phyloP scores from a whole-genome alignment of 164 flowering plant species.

The Berberis vulgaris region DNA sequence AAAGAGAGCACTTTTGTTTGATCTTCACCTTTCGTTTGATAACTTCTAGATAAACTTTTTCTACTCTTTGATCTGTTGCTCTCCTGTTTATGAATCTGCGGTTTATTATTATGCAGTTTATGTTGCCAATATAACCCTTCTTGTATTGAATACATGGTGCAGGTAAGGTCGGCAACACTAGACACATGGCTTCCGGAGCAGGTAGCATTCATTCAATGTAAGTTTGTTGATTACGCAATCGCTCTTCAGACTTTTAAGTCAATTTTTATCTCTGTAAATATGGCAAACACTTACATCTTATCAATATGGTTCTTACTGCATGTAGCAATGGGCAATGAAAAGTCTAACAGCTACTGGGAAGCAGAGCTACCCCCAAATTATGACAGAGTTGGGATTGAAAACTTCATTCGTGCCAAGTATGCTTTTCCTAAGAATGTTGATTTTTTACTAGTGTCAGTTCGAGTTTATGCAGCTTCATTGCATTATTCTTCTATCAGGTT shows the following conservation, averaged over 20 bases:
- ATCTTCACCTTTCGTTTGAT: too few relatives aligned
- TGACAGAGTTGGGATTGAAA: slow-evolving; percentile 91
- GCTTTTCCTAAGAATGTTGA: slow-evolving; percentile 11
- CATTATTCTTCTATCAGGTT: neutral
- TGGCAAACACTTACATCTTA: neutral
- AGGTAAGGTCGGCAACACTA: slow-evolving; percentile 91
- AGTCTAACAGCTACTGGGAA: slow-evolving; percentile 84
- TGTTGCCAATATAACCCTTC: neutral
- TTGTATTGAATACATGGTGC: slow-evolving; percentile 12
- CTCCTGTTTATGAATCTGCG: neutral
- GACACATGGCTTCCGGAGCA: slow-evolving; percentile 99
- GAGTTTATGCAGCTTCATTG: neutral
- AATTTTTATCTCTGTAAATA: neutral
- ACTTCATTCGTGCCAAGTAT: slow-evolving; percentile 95
- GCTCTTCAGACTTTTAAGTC: neutral
- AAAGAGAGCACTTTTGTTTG: too few relatives aligned
- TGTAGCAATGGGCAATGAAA: slow-evolving; percentile 90
- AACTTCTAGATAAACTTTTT: too few relatives aligned
- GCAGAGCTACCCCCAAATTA: slow-evolving; percentile 89
- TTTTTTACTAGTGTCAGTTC: neutral
- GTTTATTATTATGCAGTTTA: neutral
- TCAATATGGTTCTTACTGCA: slow-evolving; percentile 6
- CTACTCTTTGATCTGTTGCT: too few relatives aligned
- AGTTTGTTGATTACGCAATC: slow-evolving; percentile 13
- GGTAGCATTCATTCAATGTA: slow-evolving; percentile 92